These are phyloP conservation scores for Eucalyptus melliodora DNA, from an alignment of 345 rosid species.

Conservation along the genomic window DNA sequence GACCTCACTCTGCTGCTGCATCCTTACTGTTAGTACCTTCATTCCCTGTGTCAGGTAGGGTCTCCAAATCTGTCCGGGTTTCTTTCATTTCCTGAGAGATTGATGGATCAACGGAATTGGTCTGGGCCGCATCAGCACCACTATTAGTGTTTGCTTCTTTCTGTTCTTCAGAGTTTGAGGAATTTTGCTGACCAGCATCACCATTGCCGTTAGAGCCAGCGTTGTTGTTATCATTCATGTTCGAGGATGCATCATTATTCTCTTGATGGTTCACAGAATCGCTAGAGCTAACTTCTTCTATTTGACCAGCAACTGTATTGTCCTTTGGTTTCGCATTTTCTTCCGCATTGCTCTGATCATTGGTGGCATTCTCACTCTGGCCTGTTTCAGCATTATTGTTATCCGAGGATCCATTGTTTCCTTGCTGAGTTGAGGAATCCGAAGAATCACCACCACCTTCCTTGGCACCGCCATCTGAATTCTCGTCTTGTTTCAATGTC, in stretches of 20 bases:
- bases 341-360: constrained; percentile 1
- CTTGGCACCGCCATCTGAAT: neutral
- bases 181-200: constrained; percentile 6
- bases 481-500: neutral
- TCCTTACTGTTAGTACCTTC: constrained; percentile 15
- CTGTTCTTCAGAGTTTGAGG: constrained; percentile 5
- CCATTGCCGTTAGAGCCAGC: neutral
- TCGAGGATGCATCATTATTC: neutral
- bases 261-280: neutral
- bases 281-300: neutral
- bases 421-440: neutral
- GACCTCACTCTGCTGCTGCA: constrained; percentile 36
- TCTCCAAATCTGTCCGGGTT: constrained; percentile 29
- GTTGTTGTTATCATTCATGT: neutral
- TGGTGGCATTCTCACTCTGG: constrained; percentile 9
- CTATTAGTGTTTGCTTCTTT: constrained; percentile 10
- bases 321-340: neutral
- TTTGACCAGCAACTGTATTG: neutral
- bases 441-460: neutral
- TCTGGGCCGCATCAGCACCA: constrained; percentile 11
- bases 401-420: neutral
- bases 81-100: constrained; percentile 37
- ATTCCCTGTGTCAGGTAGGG: constrained; percentile 30
- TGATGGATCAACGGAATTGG: constrained; percentile 7
- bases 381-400: constrained; percentile 2